Base-by-base conservation (phyloP, 495 filamentous ascomycete species). In the Bacidia rubella region DNA sequence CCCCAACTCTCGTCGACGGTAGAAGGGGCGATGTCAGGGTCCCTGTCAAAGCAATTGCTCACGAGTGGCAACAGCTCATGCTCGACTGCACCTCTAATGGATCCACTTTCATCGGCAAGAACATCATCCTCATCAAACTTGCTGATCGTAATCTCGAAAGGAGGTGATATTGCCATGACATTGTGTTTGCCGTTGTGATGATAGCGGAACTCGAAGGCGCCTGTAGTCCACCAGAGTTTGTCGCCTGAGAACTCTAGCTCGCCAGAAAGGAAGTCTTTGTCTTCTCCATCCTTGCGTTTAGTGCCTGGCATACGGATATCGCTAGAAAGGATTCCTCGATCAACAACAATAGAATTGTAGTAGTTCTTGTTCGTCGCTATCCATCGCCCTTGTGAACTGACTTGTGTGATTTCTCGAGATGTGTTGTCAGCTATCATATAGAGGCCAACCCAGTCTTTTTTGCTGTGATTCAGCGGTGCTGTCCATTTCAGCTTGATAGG, bases 221-320 rank as follows among this genome's bases (percentile, higher is more conserved):
- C 92, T 39, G 90, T 85, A 1, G 82, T 92, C 92, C 92, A 98
- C 80, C 87, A 97, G 12, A 92, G 74, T 70, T 97, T 97, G 73
- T 96, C 89, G 38, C 90, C 90, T 15, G 79, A 74, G 59, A 98
- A 96, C 35, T 85, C 65, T 68, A 97, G 79, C 64, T 97, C 90
- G 53, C 92, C 92, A 22, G 70, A 67, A 2, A 81, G 66, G 53
- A 74, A 72, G 52, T 79, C 73, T 32, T 60, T 63, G 4, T 67
- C 62, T 41, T 71, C 65, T 2, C 70, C 74, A 48, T 81, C 75
- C 9, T 72, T 63, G 20, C 69, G 63, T 19, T 68, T 57, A 3
- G 63, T 60, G 1, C 65, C 70, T 1, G 68, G 67, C 10, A 83
- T 62, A 0, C 63, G 65, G 4, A 72, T 60, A 57, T 96, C 81